These are phyloP conservation scores for Aaosphaeria pasadenensis DNA, from an alignment of 2,329 filamentous ascomycete genomes.

Conservation along the genomic window DNA sequence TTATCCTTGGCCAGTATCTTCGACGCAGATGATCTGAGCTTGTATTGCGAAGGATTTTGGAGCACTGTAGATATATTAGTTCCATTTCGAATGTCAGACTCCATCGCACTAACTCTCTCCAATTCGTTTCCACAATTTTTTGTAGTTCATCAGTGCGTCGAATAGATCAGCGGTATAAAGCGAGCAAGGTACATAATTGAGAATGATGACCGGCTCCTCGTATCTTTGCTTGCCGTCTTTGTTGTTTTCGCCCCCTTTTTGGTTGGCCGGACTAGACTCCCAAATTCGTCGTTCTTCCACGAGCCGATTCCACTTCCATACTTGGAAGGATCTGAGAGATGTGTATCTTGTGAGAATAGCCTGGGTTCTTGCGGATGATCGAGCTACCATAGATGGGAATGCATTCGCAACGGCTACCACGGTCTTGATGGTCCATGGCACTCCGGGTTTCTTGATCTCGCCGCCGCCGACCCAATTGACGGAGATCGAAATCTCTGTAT, in stretches of 20 bases:
- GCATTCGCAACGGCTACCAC: slow-evolving; percentile 32
- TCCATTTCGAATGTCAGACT: neutral
- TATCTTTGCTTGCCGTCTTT: slow-evolving; percentile 15
- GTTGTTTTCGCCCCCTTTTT: slow-evolving; percentile 14
- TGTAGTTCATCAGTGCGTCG: slow-evolving; percentile 31
- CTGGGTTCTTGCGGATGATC: slow-evolving; percentile 23
- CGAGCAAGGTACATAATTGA: slow-evolving; percentile 31
- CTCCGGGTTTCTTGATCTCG: slow-evolving; percentile 29
- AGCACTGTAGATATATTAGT: slow-evolving; percentile 8
- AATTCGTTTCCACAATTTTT: slow-evolving; percentile 30
- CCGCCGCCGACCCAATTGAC: slow-evolving; percentile 35
- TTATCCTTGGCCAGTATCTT: slow-evolving; percentile 2
- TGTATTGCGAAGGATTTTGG: slow-evolving; percentile 17
- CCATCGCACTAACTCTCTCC: slow-evolving; percentile 16
- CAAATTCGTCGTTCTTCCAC: slow-evolving; percentile 12
- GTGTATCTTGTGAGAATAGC: slow-evolving; percentile 30
- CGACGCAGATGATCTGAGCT: slow-evolving; percentile 8
- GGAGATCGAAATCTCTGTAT: slow-evolving; percentile 31
- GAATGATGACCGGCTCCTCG: slow-evolving; percentile 22
- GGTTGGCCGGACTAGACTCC: slow-evolving; percentile 14
- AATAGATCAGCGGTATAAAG: slow-evolving; percentile 32
- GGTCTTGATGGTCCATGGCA: slow-evolving; percentile 27
- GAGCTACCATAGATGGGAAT: slow-evolving; percentile 32
- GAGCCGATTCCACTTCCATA: slow-evolving; percentile 23
- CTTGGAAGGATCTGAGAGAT: slow-evolving; percentile 28